Base-by-base conservation (phyloP, 2,329 filamentous ascomycete genomes). In the Claviceps sp. region DNA sequence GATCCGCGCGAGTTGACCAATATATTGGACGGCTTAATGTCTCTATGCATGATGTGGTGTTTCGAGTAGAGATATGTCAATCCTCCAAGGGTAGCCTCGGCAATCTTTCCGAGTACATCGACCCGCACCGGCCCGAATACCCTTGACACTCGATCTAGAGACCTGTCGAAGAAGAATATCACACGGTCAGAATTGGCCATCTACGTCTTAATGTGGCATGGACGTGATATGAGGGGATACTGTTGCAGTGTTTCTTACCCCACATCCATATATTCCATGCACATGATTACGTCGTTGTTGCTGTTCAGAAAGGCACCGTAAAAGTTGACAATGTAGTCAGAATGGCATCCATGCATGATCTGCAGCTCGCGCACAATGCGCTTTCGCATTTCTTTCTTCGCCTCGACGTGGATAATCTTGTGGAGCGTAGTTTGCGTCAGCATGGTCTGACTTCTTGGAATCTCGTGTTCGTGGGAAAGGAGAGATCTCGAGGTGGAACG, bases 181-280 rank as follows among this genome's bases (percentile, higher is more conserved):
- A 47, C 26, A 43, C 3, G 16, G 49, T 17, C 39, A 42, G 39
- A 51, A 51, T 20, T 38, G n/a, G 29, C 16, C 29, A 34, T 14
- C 16, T 29, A 37, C 20, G 20, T 3, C 47, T 42, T 9, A 3
- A 22, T 42, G 23, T 20, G n/a, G 8, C 5, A 20, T 46, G 45
- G 16, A 13, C 8, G 39, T 46, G 43, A 5, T 11, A 23, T 11
- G 23, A 9, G n/a, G 17, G 11, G 29, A 2, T 6, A 29, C 16
- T 34, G 50, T n/a, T 22, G 23, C 20, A n/a, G 73, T 29, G 26
- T 11, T 23, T 23, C 87, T 69, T 78, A 97, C 93, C 93, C 93
- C 66, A 91, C 88, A 69, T 98, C 93, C 88, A 95, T 95, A 66
- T 98, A 97, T 68, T 98, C 93, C 93, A 98, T 98, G 68, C 93